Conservation (phyloP, 169 alveolate genomes). For the Pseudocohnilembus persalinus region DNA sequence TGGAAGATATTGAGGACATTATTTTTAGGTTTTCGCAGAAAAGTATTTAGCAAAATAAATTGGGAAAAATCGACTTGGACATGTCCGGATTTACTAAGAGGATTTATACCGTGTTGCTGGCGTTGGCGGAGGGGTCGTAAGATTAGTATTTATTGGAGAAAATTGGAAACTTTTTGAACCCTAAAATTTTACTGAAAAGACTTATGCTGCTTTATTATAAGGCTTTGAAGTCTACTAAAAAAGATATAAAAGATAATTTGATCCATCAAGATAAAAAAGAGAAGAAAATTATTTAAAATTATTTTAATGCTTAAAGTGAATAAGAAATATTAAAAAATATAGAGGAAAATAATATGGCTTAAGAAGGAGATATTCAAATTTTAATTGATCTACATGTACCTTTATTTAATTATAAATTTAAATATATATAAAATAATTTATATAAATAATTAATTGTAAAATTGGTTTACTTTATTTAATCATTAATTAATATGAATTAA, state of each 20-base stretch:
- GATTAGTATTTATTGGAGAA: not conserved
- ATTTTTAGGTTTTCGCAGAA: not conserved
- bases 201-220: not conserved
- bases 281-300: too few species aligned
- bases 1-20: slow-evolving; percentile 19
- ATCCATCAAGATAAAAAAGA: not conserved
- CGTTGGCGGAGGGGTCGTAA: not conserved
- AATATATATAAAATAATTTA: too few species aligned
- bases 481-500: too few species aligned
- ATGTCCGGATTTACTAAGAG: not conserved
- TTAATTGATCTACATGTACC: too few species aligned
- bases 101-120: not conserved
- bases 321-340: too few species aligned
- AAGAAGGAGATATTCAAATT: too few species aligned
- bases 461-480: too few species aligned
- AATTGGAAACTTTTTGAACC: not conserved
- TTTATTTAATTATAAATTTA: too few species aligned
- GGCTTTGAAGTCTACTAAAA: not conserved
- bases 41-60: not conserved
- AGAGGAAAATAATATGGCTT: too few species aligned
- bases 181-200: not conserved
- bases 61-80: not conserved
- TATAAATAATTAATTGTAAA: too few species aligned
- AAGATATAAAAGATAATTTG: not conserved
- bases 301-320: too few species aligned